Percentiles rank a stretch among this genome's conserved stretches.
Evolutionary conservation across 768 basidiomycete genomes (phyloP).

Genomic region (Tylopilus vinaceipallidus): DNA sequence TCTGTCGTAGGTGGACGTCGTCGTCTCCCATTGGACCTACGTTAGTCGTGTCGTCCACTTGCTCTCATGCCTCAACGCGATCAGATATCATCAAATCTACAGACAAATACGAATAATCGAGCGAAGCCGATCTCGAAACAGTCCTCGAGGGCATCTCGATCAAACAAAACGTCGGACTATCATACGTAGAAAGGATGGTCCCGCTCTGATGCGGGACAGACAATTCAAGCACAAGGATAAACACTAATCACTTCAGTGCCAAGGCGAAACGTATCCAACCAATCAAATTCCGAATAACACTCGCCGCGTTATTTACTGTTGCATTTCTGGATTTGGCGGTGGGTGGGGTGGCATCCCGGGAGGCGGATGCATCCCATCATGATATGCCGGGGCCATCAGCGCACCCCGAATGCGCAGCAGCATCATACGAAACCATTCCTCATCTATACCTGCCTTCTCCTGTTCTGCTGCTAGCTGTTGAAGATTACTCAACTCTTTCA

Average conservation of each 20-base stretch:
- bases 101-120: too few relatives aligned
- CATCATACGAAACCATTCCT: slow-evolving; percentile 89
- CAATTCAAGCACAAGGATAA: not conserved
- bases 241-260: not conserved
- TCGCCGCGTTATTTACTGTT: slow-evolving; percentile 14
- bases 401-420: slow-evolving; percentile 72
- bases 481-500: slow-evolving; percentile 75
- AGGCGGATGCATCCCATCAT: slow-evolving; percentile 37
- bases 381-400: slow-evolving; percentile 52
- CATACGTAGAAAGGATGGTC: not conserved
- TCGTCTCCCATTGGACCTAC: too few relatives aligned
- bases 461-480: slow-evolving; percentile 78
- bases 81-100: too few relatives aligned
- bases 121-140: too few relatives aligned
- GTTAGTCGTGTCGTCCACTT: too few relatives aligned
- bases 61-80: too few relatives aligned
- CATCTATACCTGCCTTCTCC: slow-evolving; percentile 76
- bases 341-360: slow-evolving; percentile 37
- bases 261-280: slow-evolving; percentile 2
- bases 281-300: not conserved
- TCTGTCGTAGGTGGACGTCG: too few relatives aligned
- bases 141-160: too few relatives aligned
- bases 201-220: slow-evolving; percentile 1
- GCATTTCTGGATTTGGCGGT: slow-evolving; percentile 34
- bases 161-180: too few relatives aligned